Conservation (phyloP, 805 yeast species). For the Candida corydali region DNA sequence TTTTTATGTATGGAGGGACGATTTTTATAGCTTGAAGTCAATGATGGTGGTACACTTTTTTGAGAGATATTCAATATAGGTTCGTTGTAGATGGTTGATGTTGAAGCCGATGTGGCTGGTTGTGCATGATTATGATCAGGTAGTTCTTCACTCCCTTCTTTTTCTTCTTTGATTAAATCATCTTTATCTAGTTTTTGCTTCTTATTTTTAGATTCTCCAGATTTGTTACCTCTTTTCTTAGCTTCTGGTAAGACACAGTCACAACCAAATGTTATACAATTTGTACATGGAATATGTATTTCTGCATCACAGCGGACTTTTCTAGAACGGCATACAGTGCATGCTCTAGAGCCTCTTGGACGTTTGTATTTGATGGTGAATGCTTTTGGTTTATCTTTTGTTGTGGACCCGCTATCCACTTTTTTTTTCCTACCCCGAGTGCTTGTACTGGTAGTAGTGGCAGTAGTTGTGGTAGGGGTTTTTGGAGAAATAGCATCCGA, state of each 20-base stretch:
- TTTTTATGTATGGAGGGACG: conserved; percentile 35
- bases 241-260: conserved; percentile 67
- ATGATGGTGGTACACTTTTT: conserved; percentile 39
- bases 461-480: not conserved
- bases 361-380: conserved; percentile 46
- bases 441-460: not conserved
- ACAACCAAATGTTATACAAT: conserved; percentile 68
- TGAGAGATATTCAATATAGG: conserved; percentile 41
- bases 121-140: too few relatives aligned
- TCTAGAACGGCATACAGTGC: conserved; percentile 72
- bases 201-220: conserved; percentile 10
- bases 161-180: not conserved
- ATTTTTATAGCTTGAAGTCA: conserved; percentile 36
- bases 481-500: too few relatives aligned
- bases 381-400: conserved; percentile 33
- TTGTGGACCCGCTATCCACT: not conserved
- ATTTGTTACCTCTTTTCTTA: conserved; percentile 37
- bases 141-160: not conserved
- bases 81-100: conserved; percentile 20
- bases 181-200: conserved; percentile 2
- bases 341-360: conserved; percentile 67
- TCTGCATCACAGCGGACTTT: conserved; percentile 80
- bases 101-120: not conserved
- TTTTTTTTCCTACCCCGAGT: not conserved
- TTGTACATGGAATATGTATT: conserved; percentile 44